A percentile compares a stretch with the other conserved stretches of the same genome.
phyloP scores from a whole-genome alignment of 768 basidiomycete species.

The Naematelia encephala region DNA sequence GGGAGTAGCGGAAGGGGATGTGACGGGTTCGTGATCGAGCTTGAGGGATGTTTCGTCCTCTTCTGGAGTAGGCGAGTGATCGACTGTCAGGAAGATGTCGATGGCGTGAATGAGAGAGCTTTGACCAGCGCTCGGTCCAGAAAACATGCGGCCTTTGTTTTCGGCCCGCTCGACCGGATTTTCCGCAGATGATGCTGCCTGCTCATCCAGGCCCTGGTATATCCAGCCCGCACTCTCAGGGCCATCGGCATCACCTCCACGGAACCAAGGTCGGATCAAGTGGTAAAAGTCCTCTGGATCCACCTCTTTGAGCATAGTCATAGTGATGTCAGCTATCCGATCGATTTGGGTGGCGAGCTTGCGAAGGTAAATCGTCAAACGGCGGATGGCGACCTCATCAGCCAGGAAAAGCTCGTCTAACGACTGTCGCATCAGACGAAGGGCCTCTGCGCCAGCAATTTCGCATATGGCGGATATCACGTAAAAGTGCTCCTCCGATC shows the following conservation, averaged over 20 bases:
- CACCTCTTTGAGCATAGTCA: constrained; percentile 66
- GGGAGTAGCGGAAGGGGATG: constrained; percentile 3
- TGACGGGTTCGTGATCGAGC: background rate
- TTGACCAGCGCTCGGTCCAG: constrained; percentile 92
- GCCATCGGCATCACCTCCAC: constrained; percentile 66
- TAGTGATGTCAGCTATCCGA: constrained; percentile 61
- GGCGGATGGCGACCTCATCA: constrained; percentile 62
- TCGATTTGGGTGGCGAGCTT: constrained; percentile 65
- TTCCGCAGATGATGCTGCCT: constrained; percentile 52
- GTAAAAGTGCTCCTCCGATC: constrained; percentile 83
- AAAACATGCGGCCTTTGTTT: constrained; percentile 53
- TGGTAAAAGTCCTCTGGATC: constrained; percentile 79
- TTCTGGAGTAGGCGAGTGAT: constrained; percentile 52
- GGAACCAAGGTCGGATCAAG: constrained; percentile 87
- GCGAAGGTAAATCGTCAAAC: constrained; percentile 66
- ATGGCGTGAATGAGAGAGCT: constrained; percentile 69
- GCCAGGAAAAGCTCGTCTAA: constrained; percentile 88
- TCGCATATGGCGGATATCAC: constrained; percentile 82
- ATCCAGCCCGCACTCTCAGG: constrained; percentile 53
- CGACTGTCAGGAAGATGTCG: constrained; percentile 50
- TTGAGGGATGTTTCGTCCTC: constrained; percentile 2
- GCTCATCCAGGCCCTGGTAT: constrained; percentile 68
- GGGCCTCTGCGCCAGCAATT: constrained; percentile 73
- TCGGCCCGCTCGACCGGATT: constrained; percentile 37
- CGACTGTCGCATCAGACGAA: constrained; percentile 76